phyloP scores from a whole-genome alignment of 2,329 filamentous ascomycete genomes.

The Colletotrichum sp. region DNA sequence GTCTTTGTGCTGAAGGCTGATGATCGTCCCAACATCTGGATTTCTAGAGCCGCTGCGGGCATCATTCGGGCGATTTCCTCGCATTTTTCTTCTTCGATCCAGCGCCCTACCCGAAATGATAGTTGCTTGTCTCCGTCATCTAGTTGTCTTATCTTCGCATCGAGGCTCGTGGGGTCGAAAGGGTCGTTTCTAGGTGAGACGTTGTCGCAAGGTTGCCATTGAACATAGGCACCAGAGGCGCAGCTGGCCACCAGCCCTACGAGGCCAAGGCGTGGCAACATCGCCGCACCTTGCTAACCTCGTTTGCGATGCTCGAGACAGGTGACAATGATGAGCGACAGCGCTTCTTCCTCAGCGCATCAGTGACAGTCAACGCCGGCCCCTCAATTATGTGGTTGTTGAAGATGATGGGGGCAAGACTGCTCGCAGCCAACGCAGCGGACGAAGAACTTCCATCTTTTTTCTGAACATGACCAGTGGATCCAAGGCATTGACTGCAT shows the following conservation, averaged over 20 bases:
- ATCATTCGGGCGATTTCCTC: background rate
- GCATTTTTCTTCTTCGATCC: conserved; percentile 11
- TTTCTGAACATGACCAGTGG: background rate
- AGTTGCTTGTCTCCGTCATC: background rate
- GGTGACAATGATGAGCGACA: background rate
- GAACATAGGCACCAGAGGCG: conserved; percentile 20
- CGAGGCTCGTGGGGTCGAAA: background rate
- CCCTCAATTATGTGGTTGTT: background rate
- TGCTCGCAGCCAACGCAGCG: background rate
- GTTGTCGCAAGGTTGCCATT: conserved; percentile 21
- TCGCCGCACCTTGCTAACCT: background rate
- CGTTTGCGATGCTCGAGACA: background rate
- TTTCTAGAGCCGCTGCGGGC: background rate
- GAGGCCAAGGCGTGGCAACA: background rate
- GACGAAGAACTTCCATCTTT: background rate
- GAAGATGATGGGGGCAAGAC: background rate
- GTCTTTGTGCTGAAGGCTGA: background rate
- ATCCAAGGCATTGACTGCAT: background rate
- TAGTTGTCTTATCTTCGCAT: background rate
- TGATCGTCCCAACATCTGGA: conserved; percentile 9
- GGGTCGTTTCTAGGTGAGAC: background rate
- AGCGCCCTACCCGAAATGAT: background rate
- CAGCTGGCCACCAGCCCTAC: conserved; percentile 1
- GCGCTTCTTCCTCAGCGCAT: background rate
- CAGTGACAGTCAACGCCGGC: background rate